phyloP scores from a whole-genome alignment of 2,329 filamentous ascomycete species.

The Dothideomycetes sp. region DNA sequence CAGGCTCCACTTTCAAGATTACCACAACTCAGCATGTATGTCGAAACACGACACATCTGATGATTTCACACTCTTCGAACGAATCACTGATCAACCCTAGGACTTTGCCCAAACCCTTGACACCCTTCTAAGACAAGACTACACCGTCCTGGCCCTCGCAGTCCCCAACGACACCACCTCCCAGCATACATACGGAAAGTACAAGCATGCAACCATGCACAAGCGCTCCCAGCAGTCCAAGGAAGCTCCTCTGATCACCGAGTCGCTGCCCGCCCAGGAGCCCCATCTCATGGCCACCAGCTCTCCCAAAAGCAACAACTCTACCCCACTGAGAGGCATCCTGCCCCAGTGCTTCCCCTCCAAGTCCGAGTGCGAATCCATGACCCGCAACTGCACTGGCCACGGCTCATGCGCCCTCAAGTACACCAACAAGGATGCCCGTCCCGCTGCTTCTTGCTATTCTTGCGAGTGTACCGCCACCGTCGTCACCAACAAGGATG shows the following conservation, averaged over 20 bases:
- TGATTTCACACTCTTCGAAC: neutral
- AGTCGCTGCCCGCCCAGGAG: neutral
- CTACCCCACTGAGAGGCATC: slow-evolving; percentile 33
- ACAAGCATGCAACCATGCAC: slow-evolving; percentile 14
- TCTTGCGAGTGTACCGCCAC: slow-evolving; percentile 64
- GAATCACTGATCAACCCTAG: neutral
- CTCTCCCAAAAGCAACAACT: slow-evolving; percentile 15
- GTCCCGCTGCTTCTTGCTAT: slow-evolving; percentile 51
- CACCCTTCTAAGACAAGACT: slow-evolving; percentile 1
- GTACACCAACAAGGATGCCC: slow-evolving; percentile 39
- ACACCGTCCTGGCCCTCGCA: slow-evolving; percentile 14
- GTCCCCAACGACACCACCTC: slow-evolving; percentile 10
- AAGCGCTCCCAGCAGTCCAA: slow-evolving; percentile 15
- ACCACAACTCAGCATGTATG: neutral
- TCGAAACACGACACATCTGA: neutral
- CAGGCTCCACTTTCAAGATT: slow-evolving; percentile 4
- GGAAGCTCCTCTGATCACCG: slow-evolving; percentile 13
- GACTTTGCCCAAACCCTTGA: neutral
- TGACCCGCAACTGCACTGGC: slow-evolving; percentile 69
- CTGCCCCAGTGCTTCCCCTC: slow-evolving; percentile 68
- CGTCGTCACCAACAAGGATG: slow-evolving; percentile 35
- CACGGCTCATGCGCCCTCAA: slow-evolving; percentile 68
- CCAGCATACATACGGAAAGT: slow-evolving; percentile 20
- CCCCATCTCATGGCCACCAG: slow-evolving; percentile 6
- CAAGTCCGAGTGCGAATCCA: slow-evolving; percentile 53